Base-by-base conservation (phyloP, 176 grass and related monocot species). In the Tillandsia leiboldiana region DNA sequence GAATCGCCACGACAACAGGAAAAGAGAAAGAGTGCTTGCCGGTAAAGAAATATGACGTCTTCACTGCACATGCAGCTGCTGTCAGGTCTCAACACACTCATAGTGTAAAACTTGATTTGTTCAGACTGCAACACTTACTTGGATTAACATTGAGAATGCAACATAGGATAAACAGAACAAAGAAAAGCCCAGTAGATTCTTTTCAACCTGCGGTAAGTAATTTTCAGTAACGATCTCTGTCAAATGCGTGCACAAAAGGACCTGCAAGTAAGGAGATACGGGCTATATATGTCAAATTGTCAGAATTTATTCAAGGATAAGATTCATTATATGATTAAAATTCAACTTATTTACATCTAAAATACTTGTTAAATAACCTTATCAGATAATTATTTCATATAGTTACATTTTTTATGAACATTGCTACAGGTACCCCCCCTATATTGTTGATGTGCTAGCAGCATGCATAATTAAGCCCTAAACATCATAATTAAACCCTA, bases 211-310 rank as follows among this genome's bases (percentile, higher is more conserved):
- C 20, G 83, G 88, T 79, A 96, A 75, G 68, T 83, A 89, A 65
- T 82, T 89, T 66, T 83, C 79, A 1, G 82, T 78, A 71, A 96
- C 87, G 49, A 96, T 90, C 71, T 92, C 88, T 11, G 83, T 81
- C 83, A 96, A 81, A 89, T 96, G 93, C 81, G 93, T 92, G 70
- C 88, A 89, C 58, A 96, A 80, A 48, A 96, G 86, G n/a, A 96
- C 88, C 93, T 96, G 76, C 27, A 73, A 42, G 47, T 68, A 78
- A 48, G 78, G 27, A 85, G 51, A 84, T 13, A 65, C 59, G 54
- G 9, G 9, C 12, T 13, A 77, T 66, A 52, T 72, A 27, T 26
- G 48, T 9, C 62, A 63, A 51, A 75, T 64, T 73, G 9, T 48
- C 23, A 27, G 68, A 47, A 65, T 73, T 70, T 56, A 65, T 68